Conservation (phyloP, 108 stramenopile genomes). For the Parietichytrium sp. region DNA sequence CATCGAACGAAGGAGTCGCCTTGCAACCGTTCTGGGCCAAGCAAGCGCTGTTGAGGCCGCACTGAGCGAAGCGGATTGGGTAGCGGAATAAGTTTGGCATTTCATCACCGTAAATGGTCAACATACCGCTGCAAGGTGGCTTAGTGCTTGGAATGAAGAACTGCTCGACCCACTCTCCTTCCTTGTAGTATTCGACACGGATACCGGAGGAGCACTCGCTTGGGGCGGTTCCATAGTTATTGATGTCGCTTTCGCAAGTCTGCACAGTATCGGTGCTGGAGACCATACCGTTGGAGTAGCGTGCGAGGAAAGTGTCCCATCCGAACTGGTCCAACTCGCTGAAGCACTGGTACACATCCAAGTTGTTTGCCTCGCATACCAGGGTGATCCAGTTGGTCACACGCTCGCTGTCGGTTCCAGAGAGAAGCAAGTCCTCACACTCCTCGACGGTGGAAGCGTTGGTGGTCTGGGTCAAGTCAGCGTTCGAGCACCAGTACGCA, state of each 20-base stretch:
- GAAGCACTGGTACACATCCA: neutral
- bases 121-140: constrained; percentile 7
- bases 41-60: neutral
- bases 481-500: constrained; percentile 26
- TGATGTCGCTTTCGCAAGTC: neutral
- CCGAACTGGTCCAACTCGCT: constrained; percentile 7
- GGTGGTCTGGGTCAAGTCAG: neutral
- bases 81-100: neutral
- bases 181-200: neutral
- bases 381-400: neutral
- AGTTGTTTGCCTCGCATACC: constrained; percentile 1
- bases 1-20: neutral
- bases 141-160: neutral
- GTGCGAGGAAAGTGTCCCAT: neutral
- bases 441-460: neutral
- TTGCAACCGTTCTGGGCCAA: neutral
- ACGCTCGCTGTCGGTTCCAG: neutral
- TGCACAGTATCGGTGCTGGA: too few relatives aligned
- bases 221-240: neutral
- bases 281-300: constrained; percentile 11
- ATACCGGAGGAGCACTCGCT: neutral
- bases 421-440: neutral
- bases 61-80: constrained; percentile 26
- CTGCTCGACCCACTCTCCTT: neutral
- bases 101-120: neutral